Evolutionary conservation across 2,329 filamentous ascomycete genomes (phyloP).

Genomic region (Pezicula neosporulosa): DNA sequence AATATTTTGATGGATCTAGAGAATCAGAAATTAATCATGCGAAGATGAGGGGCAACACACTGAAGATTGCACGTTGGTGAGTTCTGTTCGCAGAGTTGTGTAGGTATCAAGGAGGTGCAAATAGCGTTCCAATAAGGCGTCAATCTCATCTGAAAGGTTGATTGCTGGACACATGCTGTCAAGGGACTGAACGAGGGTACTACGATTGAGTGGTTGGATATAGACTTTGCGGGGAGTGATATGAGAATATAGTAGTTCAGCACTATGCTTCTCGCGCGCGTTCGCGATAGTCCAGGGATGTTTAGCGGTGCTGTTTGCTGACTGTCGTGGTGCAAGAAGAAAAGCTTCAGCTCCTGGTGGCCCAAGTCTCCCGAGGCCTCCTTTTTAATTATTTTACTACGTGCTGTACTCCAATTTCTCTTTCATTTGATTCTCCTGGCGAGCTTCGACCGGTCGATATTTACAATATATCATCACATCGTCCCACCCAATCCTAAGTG

Average conservation of each 20-base stretch:
- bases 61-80: constrained; percentile 50
- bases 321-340: too few relatives aligned
- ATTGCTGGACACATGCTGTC: background rate
- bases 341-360: too few relatives aligned
- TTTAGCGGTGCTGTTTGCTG: background rate
- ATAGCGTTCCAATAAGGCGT: constrained; percentile 62
- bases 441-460: background rate
- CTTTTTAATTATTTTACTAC: background rate
- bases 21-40: background rate
- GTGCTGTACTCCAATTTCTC: background rate
- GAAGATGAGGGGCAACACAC: constrained; percentile 30
- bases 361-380: too few relatives aligned
- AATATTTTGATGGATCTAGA: constrained; percentile 32
- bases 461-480: background rate
- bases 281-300: background rate
- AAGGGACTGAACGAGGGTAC: too few relatives aligned
- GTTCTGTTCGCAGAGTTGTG: constrained; percentile 50
- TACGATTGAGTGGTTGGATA: background rate
- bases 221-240: background rate
- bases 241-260: background rate
- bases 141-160: constrained; percentile 40
- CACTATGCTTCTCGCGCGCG: background rate
- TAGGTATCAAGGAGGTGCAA: constrained; percentile 66
- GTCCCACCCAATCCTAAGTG: background rate
- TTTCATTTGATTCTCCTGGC: background rate